A percentile compares a stretch with the other conserved stretches of the same genome.
Conservation (phyloP, 805 yeast species). For the Candida ascalaphidarum region DNA sequence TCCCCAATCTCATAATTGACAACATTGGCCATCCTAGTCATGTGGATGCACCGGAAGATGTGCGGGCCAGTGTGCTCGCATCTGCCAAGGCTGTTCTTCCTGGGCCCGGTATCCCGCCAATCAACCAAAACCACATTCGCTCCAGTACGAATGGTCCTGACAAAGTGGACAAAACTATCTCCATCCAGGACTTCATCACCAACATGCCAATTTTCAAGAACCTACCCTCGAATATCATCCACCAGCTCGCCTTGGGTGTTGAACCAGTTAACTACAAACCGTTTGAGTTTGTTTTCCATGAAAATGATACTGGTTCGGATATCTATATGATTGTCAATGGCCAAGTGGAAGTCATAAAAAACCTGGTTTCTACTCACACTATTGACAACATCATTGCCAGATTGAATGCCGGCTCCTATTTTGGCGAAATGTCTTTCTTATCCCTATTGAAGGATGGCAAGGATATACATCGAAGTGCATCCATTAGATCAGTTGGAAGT, state of each 20-base stretch:
- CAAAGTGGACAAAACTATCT: constrained; percentile 44
- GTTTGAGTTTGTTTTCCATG: constrained; percentile 51
- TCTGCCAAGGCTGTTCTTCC: constrained; percentile 4
- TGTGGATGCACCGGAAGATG: too few relatives aligned
- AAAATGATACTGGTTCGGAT: constrained; percentile 54
- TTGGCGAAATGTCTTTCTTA: constrained; percentile 72
- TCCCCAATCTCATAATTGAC: constrained; percentile 14
- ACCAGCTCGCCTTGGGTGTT: constrained; percentile 54
- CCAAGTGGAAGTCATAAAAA: constrained; percentile 56
- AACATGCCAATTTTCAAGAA: constrained; percentile 50
- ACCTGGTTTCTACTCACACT: constrained; percentile 4
- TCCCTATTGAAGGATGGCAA: constrained; percentile 28
- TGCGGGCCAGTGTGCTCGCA: constrained; percentile 1
- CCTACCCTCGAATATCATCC: constrained; percentile 51
- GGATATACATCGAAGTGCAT: constrained; percentile 43
- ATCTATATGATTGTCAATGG: constrained; percentile 62
- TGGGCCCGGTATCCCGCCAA: constrained; percentile 9
- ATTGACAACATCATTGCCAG: constrained; percentile 45
- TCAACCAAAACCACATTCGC: constrained; percentile 11
- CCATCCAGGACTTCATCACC: constrained; percentile 50
- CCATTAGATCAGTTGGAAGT: constrained; percentile 51
- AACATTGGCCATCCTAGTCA: too few relatives aligned
- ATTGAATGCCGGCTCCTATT: constrained; percentile 53
- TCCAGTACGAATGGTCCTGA: constrained; percentile 9
- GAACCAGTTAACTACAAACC: constrained; percentile 47